Evolutionary conservation across 2,329 filamentous ascomycete species (phyloP).

Genomic region (Pseudopithomyces maydicus): DNA sequence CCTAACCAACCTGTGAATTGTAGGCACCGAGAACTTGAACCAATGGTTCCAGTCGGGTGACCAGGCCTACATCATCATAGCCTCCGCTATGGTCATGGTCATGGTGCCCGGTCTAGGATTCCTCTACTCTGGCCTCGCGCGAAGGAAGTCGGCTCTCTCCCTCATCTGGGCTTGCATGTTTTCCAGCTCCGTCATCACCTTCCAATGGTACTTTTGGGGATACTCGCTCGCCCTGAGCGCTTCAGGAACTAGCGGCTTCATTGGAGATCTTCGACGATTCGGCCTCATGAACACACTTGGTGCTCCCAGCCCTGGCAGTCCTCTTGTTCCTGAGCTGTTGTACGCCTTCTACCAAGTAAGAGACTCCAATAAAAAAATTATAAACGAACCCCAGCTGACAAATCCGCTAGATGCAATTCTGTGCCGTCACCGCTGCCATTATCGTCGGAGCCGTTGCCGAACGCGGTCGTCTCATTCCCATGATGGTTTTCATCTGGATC

Average conservation of each 20-base stretch:
- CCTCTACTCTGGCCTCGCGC: slow-evolving; percentile 95
- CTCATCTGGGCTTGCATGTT: slow-evolving; percentile 98
- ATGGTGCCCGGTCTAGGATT: slow-evolving; percentile 98
- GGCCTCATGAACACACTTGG: slow-evolving; percentile 85
- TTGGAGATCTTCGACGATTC: slow-evolving; percentile 88
- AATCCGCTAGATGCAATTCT: slow-evolving; percentile 84
- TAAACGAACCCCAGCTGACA: slow-evolving; percentile 19
- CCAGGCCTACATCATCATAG: slow-evolving; percentile 89
- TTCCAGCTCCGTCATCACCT: slow-evolving; percentile 85
- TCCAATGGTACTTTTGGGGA: slow-evolving; percentile 99
- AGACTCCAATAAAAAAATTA: background rate
- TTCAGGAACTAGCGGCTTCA: slow-evolving; percentile 83
- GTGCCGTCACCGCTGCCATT: slow-evolving; percentile 88
- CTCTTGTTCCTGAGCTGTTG: slow-evolving; percentile 84
- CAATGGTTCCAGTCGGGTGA: slow-evolving; percentile 94
- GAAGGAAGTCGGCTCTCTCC: slow-evolving; percentile 94
- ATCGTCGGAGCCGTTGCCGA: slow-evolving; percentile 91
- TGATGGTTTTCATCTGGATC: slow-evolving; percentile 93
- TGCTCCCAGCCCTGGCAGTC: slow-evolving; percentile 83
- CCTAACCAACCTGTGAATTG: slow-evolving; percentile 13
- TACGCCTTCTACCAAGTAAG: slow-evolving; percentile 91
- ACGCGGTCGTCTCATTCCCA: slow-evolving; percentile 87
- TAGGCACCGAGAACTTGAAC: slow-evolving; percentile 86
- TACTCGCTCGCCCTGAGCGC: slow-evolving; percentile 92
- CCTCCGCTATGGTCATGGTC: slow-evolving; percentile 89